Conservation (phyloP, 2,329 filamentous ascomycete genomes). For the Apiospora arundinis region DNA sequence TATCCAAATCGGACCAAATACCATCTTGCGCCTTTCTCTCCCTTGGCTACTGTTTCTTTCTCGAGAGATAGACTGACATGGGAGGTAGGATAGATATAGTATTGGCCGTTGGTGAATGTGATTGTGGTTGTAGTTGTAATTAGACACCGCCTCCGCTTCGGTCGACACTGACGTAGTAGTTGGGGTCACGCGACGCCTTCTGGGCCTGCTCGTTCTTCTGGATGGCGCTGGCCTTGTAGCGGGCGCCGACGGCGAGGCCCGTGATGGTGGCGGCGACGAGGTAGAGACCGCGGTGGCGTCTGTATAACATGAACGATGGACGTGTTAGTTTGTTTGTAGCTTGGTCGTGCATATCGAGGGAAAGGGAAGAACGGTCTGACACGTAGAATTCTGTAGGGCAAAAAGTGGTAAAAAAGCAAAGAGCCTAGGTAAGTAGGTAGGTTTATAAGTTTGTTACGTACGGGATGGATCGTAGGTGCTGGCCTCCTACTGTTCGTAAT, state of each 20-base stretch:
- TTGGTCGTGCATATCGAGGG: neutral
- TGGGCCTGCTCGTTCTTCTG: slow-evolving; percentile 52
- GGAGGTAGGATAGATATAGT: no score
- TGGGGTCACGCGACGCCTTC: slow-evolving; percentile 42
- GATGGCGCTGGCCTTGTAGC: slow-evolving; percentile 45
- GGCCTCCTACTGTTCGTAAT: neutral
- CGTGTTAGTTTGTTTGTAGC: neutral
- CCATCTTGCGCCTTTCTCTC: no score
- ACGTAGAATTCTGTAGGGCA: neutral
- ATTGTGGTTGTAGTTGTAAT: neutral
- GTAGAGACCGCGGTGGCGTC: slow-evolving; percentile 48
- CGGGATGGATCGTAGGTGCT: neutral
- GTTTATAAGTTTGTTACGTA: neutral
- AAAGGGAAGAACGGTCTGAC: neutral
- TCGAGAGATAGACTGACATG: no score
- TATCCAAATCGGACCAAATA: no score
- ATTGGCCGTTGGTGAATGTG: no score
- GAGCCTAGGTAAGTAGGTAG: no score
- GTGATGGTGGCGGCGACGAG: slow-evolving; percentile 41
- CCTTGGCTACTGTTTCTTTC: no score
- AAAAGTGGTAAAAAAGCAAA: no score
- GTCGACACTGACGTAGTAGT: slow-evolving; percentile 58
- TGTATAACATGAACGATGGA: slow-evolving; percentile 24
- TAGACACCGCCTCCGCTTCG: slow-evolving; percentile 51
- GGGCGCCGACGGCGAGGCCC: slow-evolving; percentile 38